Base-by-base conservation (phyloP, 2,329 filamentous ascomycete species). In the Xylaria sp. region DNA sequence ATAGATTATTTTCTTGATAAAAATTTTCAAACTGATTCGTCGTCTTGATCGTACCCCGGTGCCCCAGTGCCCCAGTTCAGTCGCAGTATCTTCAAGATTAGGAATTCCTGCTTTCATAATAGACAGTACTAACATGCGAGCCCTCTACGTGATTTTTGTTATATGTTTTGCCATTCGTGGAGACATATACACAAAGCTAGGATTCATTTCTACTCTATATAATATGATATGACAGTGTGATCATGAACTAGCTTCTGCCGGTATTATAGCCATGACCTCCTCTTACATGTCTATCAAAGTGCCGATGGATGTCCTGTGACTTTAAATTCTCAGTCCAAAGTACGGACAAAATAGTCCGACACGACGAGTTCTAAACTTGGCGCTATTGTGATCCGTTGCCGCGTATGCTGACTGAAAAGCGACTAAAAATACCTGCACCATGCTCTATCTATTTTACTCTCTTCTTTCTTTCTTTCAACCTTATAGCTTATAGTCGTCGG, bases 401-500 rank as follows among this genome's bases (percentile, higher is more conserved):
- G 27, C 6, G 19, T 41, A 23, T 27, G 35, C n/a, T 2, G 29
- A 3, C 6, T 33, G 7, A 10, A 35, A 4, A 33, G 37, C 8
- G 17, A 33, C 31, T 10, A 25, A 29, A n/a, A 27, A 7, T 23
- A 25, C 13, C 21, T n/a, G 5, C 19, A 11, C 10, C 3, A 44
- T 27, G 25, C 17, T 13, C 25, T 4, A 13, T 5, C n/a, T 21
- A 3, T 19, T 13, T 47, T 7, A n/a, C 7, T 17, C 2, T 31
- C 10, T 48, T 35, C 25, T 38, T 33, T 51, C 6, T 29, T 41
- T 49, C 43, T 48, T 31, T 8, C 7, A 37, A 27, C 6, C 17
- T 62, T 55, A 71, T 33, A 71, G 49, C 15, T 71, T 71, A 2
- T 67, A 48, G 55, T 62, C 62, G 2, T 48, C 25, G 4, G 60